A percentile compares a stretch with the other conserved stretches of the same genome.
phyloP scores from a whole-genome alignment of 495 filamentous ascomycete genomes.

The Xylaria grammica region DNA sequence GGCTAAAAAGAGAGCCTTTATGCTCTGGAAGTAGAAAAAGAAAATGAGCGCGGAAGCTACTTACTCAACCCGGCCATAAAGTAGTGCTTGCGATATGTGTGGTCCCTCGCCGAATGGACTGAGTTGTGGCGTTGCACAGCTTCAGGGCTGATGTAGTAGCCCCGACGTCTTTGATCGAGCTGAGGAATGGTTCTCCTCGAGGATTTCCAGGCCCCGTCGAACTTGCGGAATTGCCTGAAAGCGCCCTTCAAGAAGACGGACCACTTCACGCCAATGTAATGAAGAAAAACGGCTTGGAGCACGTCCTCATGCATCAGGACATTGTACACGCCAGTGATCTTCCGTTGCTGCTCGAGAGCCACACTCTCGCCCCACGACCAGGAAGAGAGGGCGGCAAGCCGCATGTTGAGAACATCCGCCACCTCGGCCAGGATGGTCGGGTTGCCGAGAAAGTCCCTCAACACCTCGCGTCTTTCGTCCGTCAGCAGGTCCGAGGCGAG shows the following conservation, averaged over 20 bases:
- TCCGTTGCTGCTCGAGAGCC: conserved; percentile 63
- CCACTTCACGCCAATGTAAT: conserved; percentile 69
- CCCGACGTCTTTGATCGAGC: conserved; percentile 50
- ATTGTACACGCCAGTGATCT: conserved; percentile 65
- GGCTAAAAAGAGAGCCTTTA: too few relatives aligned
- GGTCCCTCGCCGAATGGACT: conserved; percentile 44
- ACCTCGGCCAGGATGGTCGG: conserved; percentile 63
- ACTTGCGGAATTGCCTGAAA: conserved; percentile 50
- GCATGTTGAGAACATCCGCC: conserved; percentile 71
- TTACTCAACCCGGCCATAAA: conserved; percentile 60
- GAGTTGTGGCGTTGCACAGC: conserved; percentile 3
- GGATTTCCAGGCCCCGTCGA: conserved; percentile 51
- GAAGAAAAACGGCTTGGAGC: conserved; percentile 67
- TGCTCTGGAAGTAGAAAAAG: too few relatives aligned
- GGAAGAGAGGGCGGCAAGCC: conserved; percentile 59
- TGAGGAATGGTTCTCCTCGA: conserved; percentile 45
- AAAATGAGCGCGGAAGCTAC: too few relatives aligned
- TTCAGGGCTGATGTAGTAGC: conserved; percentile 51
- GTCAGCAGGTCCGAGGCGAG: conserved; percentile 61
- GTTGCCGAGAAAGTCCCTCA: conserved; percentile 66
- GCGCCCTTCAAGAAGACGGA: conserved; percentile 58
- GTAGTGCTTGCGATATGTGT: conserved; percentile 53
- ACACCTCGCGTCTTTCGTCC: conserved; percentile 61
- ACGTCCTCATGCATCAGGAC: conserved; percentile 72
- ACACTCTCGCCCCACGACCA: conserved; percentile 67